Evolutionary conservation across 768 basidiomycete genomes (phyloP).

Genomic region (Mycena vulgaris): DNA sequence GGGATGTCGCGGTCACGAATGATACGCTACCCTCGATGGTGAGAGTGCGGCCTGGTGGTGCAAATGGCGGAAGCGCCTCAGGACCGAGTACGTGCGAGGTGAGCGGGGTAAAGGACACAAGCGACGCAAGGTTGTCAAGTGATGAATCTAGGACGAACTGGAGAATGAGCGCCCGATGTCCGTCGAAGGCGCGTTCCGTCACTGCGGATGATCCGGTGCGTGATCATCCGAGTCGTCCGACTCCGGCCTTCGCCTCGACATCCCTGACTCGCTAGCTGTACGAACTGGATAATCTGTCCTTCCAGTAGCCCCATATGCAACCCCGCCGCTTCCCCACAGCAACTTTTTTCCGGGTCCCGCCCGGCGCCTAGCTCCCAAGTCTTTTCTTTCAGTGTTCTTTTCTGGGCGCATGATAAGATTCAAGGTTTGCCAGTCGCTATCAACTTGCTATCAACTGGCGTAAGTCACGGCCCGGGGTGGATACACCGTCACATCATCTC

Average conservation of each 20-base stretch:
- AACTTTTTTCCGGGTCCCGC: background rate
- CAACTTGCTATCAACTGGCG: no score
- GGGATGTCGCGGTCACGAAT: conserved; percentile 45
- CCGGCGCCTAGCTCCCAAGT: no score
- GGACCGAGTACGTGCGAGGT: conserved; percentile 52
- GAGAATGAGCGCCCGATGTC: conserved; percentile 64
- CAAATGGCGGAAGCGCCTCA: conserved; percentile 74
- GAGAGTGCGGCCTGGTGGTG: conserved; percentile 77
- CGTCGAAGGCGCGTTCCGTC: no score
- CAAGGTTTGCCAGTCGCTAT: background rate
- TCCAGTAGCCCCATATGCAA: background rate
- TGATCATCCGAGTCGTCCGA: no score
- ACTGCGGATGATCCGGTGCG: no score
- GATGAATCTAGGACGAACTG: conserved; percentile 44
- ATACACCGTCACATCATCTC: no score
- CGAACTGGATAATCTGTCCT: background rate
- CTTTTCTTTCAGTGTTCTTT: no score
- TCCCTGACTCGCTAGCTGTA: no score
- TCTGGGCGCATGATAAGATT: no score
- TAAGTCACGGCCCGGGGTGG: background rate
- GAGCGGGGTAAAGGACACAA: conserved; percentile 53
- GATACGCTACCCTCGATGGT: conserved; percentile 58
- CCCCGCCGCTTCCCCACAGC: background rate
- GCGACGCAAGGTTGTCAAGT: conserved; percentile 57
- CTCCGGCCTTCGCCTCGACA: no score